These are phyloP conservation scores for Peterozyma xylosa DNA, from an alignment of 805 yeast species.

Conservation along the genomic window DNA sequence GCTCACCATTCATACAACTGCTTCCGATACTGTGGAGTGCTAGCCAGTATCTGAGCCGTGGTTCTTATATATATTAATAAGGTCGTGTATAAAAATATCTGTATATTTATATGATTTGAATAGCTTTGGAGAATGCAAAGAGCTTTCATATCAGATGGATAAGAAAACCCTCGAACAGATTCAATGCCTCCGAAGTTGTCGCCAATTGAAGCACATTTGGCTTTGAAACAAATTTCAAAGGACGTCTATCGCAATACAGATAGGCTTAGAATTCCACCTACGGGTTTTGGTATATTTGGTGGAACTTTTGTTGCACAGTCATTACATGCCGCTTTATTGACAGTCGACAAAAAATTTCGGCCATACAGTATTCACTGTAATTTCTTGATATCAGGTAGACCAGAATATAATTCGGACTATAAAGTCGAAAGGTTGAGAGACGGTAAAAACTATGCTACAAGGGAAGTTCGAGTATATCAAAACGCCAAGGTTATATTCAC, in stretches of 20 bases:
- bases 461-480: conserved; percentile 51
- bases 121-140: no score
- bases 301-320: conserved; percentile 4
- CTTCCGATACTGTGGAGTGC: no score
- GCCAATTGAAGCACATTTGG: conserved; percentile 5
- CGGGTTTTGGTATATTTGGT: conserved; percentile 3
- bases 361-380: conserved; percentile 61
- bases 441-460: conserved; percentile 43
- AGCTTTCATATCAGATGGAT: no score
- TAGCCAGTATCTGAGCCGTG: no score
- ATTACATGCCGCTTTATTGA: conserved; percentile 50
- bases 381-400: conserved; percentile 49
- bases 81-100: no score
- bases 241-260: conserved; percentile 4
- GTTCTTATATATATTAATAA: no score
- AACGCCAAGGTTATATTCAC: conserved; percentile 40
- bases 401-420: conserved; percentile 38
- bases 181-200: background rate
- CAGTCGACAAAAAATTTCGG: conserved; percentile 35
- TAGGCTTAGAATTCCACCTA: background rate
- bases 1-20: no score
- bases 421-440: conserved; percentile 44
- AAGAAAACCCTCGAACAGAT: no score
- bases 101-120: no score
- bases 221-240: conserved; percentile 1